Evolutionary conservation across 202 grass and related monocot species (phyloP).

Genomic region (Bolboschoenoplectus hybrid): DNA sequence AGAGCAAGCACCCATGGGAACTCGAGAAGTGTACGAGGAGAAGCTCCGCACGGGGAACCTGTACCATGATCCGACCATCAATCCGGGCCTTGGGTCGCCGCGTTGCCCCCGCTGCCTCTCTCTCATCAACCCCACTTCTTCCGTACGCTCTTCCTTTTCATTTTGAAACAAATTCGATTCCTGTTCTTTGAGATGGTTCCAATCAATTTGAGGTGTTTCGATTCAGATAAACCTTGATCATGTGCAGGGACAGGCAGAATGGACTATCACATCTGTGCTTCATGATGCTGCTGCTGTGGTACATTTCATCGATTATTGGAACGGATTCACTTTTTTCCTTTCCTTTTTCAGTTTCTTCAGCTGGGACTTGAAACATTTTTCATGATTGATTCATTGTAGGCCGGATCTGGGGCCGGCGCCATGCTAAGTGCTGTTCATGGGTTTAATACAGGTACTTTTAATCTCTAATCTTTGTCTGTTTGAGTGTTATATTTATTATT

Average conservation of each 20-base stretch:
- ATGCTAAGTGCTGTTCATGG: constrained; percentile 88
- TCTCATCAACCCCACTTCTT: constrained; percentile 61
- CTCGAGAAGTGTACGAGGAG: constrained; percentile 93
- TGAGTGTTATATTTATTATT: background rate
- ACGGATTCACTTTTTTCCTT: background rate
- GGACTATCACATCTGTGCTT: constrained; percentile 74
- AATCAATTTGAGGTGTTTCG: background rate
- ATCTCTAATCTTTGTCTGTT: background rate
- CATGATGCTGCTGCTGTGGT: constrained; percentile 86
- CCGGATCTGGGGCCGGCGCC: constrained; percentile 68
- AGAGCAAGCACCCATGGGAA: constrained; percentile 54
- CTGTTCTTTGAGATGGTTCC: background rate
- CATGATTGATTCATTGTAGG: constrained; percentile 47
- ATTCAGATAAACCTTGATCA: background rate
- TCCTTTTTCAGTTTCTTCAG: background rate
- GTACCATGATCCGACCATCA: constrained; percentile 85
- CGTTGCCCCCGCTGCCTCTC: constrained; percentile 90
- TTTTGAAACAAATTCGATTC: constrained; percentile 8
- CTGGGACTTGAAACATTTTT: background rate
- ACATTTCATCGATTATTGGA: constrained; percentile 33
- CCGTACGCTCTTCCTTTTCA: background rate
- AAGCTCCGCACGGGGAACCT: constrained; percentile 83
- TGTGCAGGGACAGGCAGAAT: constrained; percentile 63
- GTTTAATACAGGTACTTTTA: constrained; percentile 62
- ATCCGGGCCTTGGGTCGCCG: constrained; percentile 75